phyloP scores from a whole-genome alignment of 768 basidiomycete genomes.

The Amanita jacksonii region DNA sequence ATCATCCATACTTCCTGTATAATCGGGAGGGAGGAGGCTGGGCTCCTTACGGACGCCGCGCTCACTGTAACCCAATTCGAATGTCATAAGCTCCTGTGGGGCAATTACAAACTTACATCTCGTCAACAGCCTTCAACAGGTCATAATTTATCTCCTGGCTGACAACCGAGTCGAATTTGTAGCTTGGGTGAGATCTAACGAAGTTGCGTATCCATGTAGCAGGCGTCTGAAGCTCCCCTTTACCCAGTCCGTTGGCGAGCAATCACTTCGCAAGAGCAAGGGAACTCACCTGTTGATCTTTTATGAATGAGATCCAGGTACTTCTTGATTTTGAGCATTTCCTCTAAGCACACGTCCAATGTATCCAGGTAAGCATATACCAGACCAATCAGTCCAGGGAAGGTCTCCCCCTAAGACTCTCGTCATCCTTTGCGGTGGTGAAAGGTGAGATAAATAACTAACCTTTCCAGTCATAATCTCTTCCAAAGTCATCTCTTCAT shows the following conservation, averaged over 20 bases:
- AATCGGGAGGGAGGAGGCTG: constrained; percentile 54
- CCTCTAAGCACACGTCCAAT: constrained; percentile 60
- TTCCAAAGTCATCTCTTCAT: constrained; percentile 84
- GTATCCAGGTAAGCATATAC: constrained; percentile 81
- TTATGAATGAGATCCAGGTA: constrained; percentile 75
- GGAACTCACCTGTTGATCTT: constrained; percentile 61
- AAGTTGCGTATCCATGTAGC: constrained; percentile 94
- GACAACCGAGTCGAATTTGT: constrained; percentile 89
- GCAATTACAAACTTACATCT: constrained; percentile 58
- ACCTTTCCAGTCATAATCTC: constrained; percentile 96
- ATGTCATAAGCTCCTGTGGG: neutral
- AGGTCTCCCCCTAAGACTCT: constrained; percentile 40
- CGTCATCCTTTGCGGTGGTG: neutral
- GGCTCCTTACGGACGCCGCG: constrained; percentile 53
- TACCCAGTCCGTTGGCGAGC: constrained; percentile 2
- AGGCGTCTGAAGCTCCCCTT: constrained; percentile 74
- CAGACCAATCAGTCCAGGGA: constrained; percentile 76
- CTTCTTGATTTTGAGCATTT: constrained; percentile 51
- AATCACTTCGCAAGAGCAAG: constrained; percentile 1
- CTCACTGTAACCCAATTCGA: constrained; percentile 36
- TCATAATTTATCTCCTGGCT: constrained; percentile 91
- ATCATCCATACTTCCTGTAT: constrained; percentile 38
- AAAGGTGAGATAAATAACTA: constrained; percentile 10
- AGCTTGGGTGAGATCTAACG: constrained; percentile 83
- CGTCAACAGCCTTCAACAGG: constrained; percentile 79